A percentile compares a stretch with the other conserved stretches of the same genome.
Conservation (phyloP, 2,329 filamentous ascomycete species). For the Penicillium sp. region DNA sequence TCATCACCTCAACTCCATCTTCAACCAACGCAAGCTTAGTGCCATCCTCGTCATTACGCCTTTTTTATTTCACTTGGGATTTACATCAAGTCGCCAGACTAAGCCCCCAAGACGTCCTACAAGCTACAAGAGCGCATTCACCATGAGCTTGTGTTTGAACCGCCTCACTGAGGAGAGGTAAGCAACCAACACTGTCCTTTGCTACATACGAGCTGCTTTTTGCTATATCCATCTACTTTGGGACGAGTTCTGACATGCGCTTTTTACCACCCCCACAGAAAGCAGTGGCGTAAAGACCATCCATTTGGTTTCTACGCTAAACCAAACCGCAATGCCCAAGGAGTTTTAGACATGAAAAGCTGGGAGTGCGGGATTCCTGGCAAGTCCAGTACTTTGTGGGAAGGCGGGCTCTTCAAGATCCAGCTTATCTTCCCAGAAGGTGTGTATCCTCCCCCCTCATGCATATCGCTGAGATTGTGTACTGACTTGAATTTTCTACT, state of each 20-base stretch:
- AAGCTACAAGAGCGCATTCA: background rate
- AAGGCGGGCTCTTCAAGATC: constrained; percentile 94
- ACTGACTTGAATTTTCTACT: constrained; percentile 18
- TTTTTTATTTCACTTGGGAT: background rate
- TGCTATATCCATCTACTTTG: background rate
- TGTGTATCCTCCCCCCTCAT: constrained; percentile 41
- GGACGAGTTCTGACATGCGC: background rate
- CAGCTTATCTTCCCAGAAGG: constrained; percentile 90
- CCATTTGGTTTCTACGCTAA: constrained; percentile 97
- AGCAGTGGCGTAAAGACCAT: constrained; percentile 95
- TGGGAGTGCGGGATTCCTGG: constrained; percentile 98
- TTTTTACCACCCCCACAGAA: constrained; percentile 53
- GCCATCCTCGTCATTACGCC: background rate
- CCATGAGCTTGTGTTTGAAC: constrained; percentile 14
- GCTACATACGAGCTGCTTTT: background rate
- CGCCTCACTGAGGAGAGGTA: constrained; percentile 14
- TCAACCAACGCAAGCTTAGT: background rate
- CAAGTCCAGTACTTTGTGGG: constrained; percentile 96
- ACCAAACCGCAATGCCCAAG: constrained; percentile 72
- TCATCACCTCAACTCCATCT: too few species aligned
- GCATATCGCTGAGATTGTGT: background rate
- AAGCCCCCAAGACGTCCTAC: background rate
- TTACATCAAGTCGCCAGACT: background rate
- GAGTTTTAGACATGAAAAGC: constrained; percentile 83
- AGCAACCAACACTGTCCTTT: background rate